A percentile compares a stretch with the other conserved stretches of the same genome.
These are phyloP conservation scores for Geum urbanum DNA, from an alignment of 306 rosid species.

Conservation along the genomic window DNA sequence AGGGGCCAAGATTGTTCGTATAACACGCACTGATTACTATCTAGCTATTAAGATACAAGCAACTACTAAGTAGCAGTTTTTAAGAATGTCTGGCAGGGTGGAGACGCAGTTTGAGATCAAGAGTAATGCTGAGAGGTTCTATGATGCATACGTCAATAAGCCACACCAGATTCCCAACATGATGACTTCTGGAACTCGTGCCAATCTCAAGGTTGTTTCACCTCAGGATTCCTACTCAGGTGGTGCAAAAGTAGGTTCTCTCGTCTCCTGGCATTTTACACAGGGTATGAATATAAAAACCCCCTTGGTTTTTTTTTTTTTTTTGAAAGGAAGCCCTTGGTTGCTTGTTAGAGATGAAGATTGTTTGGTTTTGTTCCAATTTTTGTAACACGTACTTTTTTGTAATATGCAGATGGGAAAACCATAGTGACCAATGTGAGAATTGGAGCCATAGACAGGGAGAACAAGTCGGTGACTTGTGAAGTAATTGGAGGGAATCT, in stretches of 20 bases:
- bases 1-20: no score
- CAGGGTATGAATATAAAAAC: slow-evolving; percentile 11
- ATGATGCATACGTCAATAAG: slow-evolving; percentile 3
- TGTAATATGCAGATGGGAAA: slow-evolving; percentile 29
- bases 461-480: slow-evolving; percentile 21
- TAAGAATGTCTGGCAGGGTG: slow-evolving; percentile 15
- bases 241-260: slow-evolving; percentile 12
- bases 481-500: slow-evolving; percentile 32
- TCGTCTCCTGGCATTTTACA: slow-evolving; percentile 14
- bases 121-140: slow-evolving; percentile 10
- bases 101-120: slow-evolving; percentile 22
- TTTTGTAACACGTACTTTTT: no score
- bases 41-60: no score
- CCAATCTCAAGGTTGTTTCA: neutral
- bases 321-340: no score
- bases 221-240: neutral
- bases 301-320: no score
- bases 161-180: slow-evolving; percentile 20
- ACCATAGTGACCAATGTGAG: slow-evolving; percentile 22
- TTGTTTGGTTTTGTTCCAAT: no score
- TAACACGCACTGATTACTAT: no score
- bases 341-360: no score
- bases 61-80: no score
- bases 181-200: neutral
- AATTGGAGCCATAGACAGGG: slow-evolving; percentile 30